Conservation (phyloP, 2,329 filamentous ascomycete genomes). For the Colletotrichum navitas region DNA sequence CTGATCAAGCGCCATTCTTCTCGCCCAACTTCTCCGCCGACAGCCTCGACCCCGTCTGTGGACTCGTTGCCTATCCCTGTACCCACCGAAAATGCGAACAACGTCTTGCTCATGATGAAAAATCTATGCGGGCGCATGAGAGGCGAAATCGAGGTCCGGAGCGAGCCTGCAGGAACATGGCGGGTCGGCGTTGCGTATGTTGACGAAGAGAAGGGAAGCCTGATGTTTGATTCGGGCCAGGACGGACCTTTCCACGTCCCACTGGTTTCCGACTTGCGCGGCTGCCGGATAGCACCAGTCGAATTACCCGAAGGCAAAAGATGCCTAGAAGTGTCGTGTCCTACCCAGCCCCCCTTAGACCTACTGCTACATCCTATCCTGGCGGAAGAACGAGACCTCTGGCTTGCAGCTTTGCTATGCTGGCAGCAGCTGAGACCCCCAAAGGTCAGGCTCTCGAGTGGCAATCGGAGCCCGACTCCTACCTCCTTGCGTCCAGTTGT, state of each 20-base stretch:
- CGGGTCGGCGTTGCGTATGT: conserved; percentile 80
- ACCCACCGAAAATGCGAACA: conserved; percentile 76
- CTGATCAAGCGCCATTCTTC: conserved; percentile 68
- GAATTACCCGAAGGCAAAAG: conserved; percentile 59
- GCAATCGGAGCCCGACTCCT: conserved; percentile 55
- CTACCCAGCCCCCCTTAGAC: conserved; percentile 66
- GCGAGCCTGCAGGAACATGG: conserved; percentile 73
- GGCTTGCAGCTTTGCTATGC: conserved; percentile 83
- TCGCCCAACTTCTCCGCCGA: conserved; percentile 69
- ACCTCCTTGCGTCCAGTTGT: conserved; percentile 50
- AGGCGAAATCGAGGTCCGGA: conserved; percentile 80
- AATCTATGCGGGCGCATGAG: conserved; percentile 83
- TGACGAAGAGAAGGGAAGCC: conserved; percentile 78
- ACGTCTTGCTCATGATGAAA: conserved; percentile 81
- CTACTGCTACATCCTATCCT: conserved; percentile 74
- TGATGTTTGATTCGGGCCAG: conserved; percentile 81
- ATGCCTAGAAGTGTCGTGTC: conserved; percentile 64
- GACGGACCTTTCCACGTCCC: conserved; percentile 73
- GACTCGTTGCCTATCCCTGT: conserved; percentile 72
- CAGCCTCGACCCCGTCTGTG: conserved; percentile 63
- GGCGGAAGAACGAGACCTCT: conserved; percentile 78
- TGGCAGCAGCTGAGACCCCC: conserved; percentile 82
- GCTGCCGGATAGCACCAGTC: conserved; percentile 76
- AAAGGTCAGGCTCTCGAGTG: conserved; percentile 65
- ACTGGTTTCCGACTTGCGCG: conserved; percentile 79